Evolutionary conservation across 768 basidiomycete genomes (phyloP), one percentile per base, ranked within the genome.

Genomic region (Suillus hirtellus): DNA sequence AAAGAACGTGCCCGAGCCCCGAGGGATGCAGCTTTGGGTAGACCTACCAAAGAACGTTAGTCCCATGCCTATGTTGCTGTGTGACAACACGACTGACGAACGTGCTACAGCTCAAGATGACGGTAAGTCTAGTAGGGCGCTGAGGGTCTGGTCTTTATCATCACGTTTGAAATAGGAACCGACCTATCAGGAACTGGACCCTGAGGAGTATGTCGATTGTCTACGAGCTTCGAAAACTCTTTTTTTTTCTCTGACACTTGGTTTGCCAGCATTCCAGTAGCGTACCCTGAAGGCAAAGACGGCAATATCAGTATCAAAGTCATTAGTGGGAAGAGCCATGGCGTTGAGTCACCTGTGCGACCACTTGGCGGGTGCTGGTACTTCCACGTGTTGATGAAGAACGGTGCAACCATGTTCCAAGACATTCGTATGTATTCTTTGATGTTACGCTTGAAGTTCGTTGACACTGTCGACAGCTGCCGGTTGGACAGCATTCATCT

Each of bases 291-390:
- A 60, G 91, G 92, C 12, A 75, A 78, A 2, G 82, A 89, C 47
- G 92, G 92, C 6, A 82, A 84, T 14, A 79, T 89, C 40, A 84
- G 81, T 66, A 82, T 97, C 70, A 92, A 86, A 71, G 89, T 99
- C 46, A 92, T 98, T 67, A 94, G 92, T 66, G 96, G 96, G 6
- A 89, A 88, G 73, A 92, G 92, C 64, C 86, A 95, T 67, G 94
- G 92, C 14, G 81, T 87, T 15, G 89, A 90, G 71, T 95, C 93
- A 2, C 95, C 95, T 34, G 95, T 99, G 27, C 81, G 90, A 55
- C 93, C 93, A 0, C 83, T 95, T 0, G 96, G 96, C 14, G 96
- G 96, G 6, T 96, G 95, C 75, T 96, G 93, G 92, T 97, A 86
- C 76, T 89, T 96, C 78, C 93, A 96, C 71, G 77, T 89, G 65